Conservation (phyloP, 1,139 yeast genomes). For the Fermentozyma sake region DNA sequence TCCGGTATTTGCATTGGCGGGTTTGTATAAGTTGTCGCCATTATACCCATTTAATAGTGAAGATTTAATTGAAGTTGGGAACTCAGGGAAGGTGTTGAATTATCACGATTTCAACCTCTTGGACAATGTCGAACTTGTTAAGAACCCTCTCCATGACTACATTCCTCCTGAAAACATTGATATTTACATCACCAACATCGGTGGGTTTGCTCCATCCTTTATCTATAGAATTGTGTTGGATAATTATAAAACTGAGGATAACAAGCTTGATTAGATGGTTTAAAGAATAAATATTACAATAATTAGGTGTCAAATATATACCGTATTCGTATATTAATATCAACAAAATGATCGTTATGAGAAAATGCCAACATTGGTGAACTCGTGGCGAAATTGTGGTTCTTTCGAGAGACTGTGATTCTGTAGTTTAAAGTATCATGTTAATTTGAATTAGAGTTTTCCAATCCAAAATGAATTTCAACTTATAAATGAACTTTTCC, state of each 20-base stretch:
- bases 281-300: neutral
- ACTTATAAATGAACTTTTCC: no score
- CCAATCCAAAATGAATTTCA: no score
- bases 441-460: no score
- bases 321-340: no score
- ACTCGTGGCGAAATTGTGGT: no score
- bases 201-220: conserved; percentile 95
- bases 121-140: conserved; percentile 70
- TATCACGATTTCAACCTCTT: conserved; percentile 62
- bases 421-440: no score
- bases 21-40: conserved; percentile 89
- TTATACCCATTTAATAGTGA: conserved; percentile 90
- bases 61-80: conserved; percentile 87
- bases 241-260: conserved; percentile 85
- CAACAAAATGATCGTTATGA: no score
- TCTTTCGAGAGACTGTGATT: no score
- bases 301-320: neutral
- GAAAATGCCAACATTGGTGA: no score
- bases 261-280: conserved; percentile 39
- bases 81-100: conserved; percentile 76
- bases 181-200: conserved; percentile 89
- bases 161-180: conserved; percentile 93
- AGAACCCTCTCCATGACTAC: conserved; percentile 90
- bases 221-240: conserved; percentile 93
- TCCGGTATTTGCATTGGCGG: conserved; percentile 94